Conservation (phyloP, 2,329 filamentous ascomycete species). For the Ciborinia camelliae region DNA sequence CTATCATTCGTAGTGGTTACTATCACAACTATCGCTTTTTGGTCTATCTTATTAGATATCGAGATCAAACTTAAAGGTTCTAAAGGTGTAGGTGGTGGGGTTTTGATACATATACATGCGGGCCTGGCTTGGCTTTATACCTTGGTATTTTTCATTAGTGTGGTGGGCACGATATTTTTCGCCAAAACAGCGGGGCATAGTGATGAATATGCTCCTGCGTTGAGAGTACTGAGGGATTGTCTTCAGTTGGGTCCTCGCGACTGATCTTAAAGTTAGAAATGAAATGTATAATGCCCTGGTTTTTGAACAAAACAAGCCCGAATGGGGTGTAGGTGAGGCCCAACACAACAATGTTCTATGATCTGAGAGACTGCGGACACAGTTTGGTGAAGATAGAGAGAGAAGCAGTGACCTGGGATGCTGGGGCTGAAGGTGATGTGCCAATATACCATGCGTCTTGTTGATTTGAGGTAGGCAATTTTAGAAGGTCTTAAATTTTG, state of each 20-base stretch:
- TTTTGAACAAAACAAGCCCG: not conserved
- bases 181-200: not conserved
- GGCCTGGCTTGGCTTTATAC: too few relatives aligned
- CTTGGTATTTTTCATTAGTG: too few relatives aligned
- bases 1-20: not conserved
- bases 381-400: not conserved
- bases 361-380: not conserved
- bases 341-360: not conserved
- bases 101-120: too few relatives aligned
- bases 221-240: not conserved
- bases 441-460: not conserved
- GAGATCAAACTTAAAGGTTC: too few relatives aligned
- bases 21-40: too few relatives aligned
- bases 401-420: not conserved
- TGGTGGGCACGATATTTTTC: not conserved
- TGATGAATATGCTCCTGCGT: not conserved
- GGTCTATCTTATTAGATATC: too few relatives aligned
- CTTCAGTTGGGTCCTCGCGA: too few relatives aligned
- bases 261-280: not conserved
- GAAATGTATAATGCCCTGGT: not conserved
- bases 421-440: not conserved
- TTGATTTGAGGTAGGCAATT: not conserved
- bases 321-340: not conserved
- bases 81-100: too few relatives aligned
- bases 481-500: too few relatives aligned